Base-by-base conservation (phyloP, 139 green algal species). In the Chlorella sp. region DNA sequence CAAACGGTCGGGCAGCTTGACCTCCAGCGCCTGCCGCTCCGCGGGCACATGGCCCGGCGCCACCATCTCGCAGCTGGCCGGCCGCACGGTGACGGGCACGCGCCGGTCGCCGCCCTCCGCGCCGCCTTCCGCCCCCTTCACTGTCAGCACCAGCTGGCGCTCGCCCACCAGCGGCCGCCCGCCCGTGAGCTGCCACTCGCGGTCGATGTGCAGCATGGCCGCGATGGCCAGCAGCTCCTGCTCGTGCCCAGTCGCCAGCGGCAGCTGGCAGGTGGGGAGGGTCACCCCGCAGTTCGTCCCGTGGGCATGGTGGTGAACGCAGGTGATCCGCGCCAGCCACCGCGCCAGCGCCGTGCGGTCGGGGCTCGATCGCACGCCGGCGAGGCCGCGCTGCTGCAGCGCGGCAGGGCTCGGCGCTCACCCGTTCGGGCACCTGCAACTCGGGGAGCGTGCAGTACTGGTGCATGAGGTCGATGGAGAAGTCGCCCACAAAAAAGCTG, bases 1-100 rank as follows among this genome's bases (percentile, higher is more conserved):
- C 35, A 82, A 60, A 11, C 76, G 61, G n/a, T 82, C 51, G 1
- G 76, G 55, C 50, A 82, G 67, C 62, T 77, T 42, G 42, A 82
- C 71, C 68, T 82, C 64, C 4, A 73, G 27, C 7, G 42, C 61
- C 25, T 53, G 72, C 5, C 31, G 43, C 9, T 33, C 67, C 4
- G 29, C 45, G 9, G 23, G n/a, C n/a, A n/a, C n/a, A n/a, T n/a
- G 7, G 43, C 31, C 45, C 17, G 40, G 23, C 21, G 50, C 67
- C 31, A 41, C 66, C 64, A 27, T 36, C 21, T 23, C 46, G 53
- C 23, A 31, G 29, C 5, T 41, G 7, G 21, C 17, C 1, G 71
- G 71, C 27, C 71, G 71, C 41, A 77, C 71, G 2, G 56, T 56
- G n/a, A 45, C 31, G 8, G 41, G 56, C 56, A 68, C 56, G 35